Percentiles rank a stretch among this genome's conserved stretches.
Conservation (phyloP, 768 basidiomycete species). For the Neoboletus subvelutipes region DNA sequence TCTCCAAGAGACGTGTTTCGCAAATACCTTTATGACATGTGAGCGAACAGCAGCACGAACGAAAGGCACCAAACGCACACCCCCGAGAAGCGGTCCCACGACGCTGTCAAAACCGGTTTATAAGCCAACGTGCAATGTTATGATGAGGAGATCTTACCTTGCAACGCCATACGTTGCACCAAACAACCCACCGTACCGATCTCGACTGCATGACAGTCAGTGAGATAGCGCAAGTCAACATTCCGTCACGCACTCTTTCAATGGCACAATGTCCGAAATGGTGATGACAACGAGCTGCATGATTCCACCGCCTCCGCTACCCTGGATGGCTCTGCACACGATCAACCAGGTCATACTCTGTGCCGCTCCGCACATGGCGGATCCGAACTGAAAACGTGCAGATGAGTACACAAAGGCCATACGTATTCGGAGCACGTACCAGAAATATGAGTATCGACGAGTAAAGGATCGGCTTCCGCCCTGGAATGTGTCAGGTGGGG, state of each 20-base stretch:
- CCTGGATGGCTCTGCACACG: conserved; percentile 74
- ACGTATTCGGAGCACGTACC: conserved; percentile 35
- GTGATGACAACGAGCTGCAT: conserved; percentile 75
- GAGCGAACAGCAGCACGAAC: background rate
- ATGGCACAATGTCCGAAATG: conserved; percentile 78
- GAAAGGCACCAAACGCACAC: conserved; percentile 45
- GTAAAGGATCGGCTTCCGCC: conserved; percentile 72
- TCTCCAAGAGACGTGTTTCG: conserved; percentile 76
- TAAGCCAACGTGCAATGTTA: background rate
- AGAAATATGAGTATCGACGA: conserved; percentile 65
- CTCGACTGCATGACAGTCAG: conserved; percentile 51
- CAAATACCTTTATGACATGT: conserved; percentile 44
- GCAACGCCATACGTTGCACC: conserved; percentile 79
- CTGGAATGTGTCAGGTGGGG: conserved; percentile 24
- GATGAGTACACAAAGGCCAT: background rate
- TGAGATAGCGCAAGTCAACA: background rate
- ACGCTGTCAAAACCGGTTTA: conserved; percentile 39
- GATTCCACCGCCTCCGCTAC: conserved; percentile 81
- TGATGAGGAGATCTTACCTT: conserved; percentile 31
- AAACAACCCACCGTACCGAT: conserved; percentile 71
- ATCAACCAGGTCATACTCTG: conserved; percentile 79
- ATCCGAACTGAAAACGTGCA: conserved; percentile 54
- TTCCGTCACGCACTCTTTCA: conserved; percentile 58
- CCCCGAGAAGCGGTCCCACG: conserved; percentile 75
- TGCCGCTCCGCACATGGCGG: conserved; percentile 79